Percentiles rank a stretch among this genome's conserved stretches.
Conservation (phyloP, 1,284 basidiomycete genomes). For the Sporisorium scitamineum region DNA sequence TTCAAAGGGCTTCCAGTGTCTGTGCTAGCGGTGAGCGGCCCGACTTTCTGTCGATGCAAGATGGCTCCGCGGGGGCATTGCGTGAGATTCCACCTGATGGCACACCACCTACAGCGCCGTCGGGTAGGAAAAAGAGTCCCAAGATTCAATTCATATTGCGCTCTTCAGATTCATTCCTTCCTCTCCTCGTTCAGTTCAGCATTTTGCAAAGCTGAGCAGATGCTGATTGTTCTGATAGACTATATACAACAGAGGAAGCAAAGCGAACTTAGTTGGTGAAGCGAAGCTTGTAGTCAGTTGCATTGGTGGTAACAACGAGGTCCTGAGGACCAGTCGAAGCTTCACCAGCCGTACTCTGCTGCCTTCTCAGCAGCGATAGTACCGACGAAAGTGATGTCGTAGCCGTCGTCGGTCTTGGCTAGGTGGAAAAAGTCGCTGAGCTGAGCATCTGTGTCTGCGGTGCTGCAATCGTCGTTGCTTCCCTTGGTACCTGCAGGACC, state of each 20-base stretch:
- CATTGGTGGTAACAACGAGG: not conserved
- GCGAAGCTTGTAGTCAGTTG: not conserved
- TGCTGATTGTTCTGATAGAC: not conserved
- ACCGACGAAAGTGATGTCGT: not conserved
- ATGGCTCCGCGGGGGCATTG: no score
- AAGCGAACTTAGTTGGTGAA: not conserved
- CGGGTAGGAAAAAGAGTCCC: no score
- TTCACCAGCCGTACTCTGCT: not conserved
- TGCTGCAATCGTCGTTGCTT: not conserved
- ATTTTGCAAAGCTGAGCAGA: not conserved
- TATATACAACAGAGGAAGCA: not conserved
- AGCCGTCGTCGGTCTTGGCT: not conserved
- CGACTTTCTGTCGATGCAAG: no score
- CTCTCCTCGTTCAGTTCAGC: no score
- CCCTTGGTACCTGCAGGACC: not conserved
- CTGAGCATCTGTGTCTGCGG: not conserved
- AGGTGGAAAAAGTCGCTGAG: not conserved
- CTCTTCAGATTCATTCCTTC: no score
- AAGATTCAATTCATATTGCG: no score
- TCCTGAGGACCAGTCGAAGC: not conserved
- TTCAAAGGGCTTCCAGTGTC: no score
- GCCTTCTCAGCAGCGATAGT: not conserved
- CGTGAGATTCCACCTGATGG: no score
- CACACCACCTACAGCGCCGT: no score
- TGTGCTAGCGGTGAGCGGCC: no score